These are phyloP conservation scores for Penicillium verrucosum DNA, from an alignment of 2,329 filamentous ascomycete species.

Conservation along the genomic window DNA sequence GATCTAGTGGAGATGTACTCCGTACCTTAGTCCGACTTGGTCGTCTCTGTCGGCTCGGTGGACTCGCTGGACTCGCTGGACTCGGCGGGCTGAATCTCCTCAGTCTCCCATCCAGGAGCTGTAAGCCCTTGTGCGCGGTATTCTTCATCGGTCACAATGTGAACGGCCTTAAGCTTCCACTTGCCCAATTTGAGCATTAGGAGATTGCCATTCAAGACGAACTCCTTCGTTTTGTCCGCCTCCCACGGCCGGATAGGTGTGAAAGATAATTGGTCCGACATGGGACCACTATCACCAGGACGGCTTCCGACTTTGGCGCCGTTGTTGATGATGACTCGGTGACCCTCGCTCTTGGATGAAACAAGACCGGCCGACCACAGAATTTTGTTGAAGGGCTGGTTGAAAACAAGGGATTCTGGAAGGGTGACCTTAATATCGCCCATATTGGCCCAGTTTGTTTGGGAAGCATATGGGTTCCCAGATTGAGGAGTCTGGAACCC, in stretches of 20 bases:
- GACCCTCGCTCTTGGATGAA: slow-evolving; percentile 50
- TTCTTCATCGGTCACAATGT: slow-evolving; percentile 54
- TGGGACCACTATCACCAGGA: slow-evolving; percentile 38
- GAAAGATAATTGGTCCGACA: slow-evolving; percentile 50
- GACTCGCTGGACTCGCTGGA: background rate
- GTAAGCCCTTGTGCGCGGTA: slow-evolving; percentile 47
- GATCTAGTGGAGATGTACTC: background rate
- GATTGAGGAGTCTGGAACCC: slow-evolving; percentile 31
- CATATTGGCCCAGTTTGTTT: slow-evolving; percentile 41
- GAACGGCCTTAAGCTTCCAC: slow-evolving; percentile 58
- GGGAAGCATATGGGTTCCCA: slow-evolving; percentile 40
- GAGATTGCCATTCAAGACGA: slow-evolving; percentile 50
- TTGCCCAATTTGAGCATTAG: slow-evolving; percentile 59
- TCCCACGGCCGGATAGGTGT: slow-evolving; percentile 47
- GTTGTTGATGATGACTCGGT: slow-evolving; percentile 48
- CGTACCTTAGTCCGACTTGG: slow-evolving; percentile 1
- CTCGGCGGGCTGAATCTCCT: background rate
- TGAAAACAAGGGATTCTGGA: slow-evolving; percentile 49
- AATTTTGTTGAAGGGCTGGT: slow-evolving; percentile 49
- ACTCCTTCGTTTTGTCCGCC: slow-evolving; percentile 45
- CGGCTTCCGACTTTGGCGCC: slow-evolving; percentile 51
- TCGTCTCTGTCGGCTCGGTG: slow-evolving; percentile 6
- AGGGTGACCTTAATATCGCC: slow-evolving; percentile 41
- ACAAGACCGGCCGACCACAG: slow-evolving; percentile 53
- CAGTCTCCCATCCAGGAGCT: slow-evolving; percentile 50